These are phyloP conservation scores for Saccharomycopsis guyanensis DNA, from an alignment of 805 yeast genomes.

Conservation along the genomic window DNA sequence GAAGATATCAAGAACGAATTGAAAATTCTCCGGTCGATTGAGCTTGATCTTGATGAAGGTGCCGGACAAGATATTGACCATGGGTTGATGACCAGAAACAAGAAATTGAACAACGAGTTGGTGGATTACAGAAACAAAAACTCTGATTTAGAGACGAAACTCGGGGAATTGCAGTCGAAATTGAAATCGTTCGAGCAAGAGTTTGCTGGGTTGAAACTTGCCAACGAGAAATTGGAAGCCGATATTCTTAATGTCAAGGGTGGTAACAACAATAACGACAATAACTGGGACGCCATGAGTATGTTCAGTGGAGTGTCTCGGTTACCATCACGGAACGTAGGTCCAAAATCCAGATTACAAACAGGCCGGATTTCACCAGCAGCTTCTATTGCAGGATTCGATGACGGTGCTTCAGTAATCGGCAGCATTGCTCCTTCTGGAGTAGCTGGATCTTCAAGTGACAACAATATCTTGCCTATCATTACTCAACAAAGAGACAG, in stretches of 20 bases:
- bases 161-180: slow-evolving; percentile 34
- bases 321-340: slow-evolving; percentile 29
- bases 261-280: slow-evolving; percentile 31
- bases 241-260: slow-evolving; percentile 61
- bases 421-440: slow-evolving; percentile 6
- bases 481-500: slow-evolving; percentile 94
- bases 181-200: slow-evolving; percentile 31
- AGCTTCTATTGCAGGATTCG: slow-evolving; percentile 27
- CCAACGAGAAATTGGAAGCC: slow-evolving; percentile 60
- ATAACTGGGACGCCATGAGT: slow-evolving; percentile 55
- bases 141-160: slow-evolving; percentile 36
- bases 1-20: slow-evolving; percentile 76
- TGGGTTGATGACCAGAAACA: slow-evolving; percentile 63
- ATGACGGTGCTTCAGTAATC: slow-evolving; percentile 11
- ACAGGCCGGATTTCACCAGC: slow-evolving; percentile 35
- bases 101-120: slow-evolving; percentile 61
- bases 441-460: slow-evolving; percentile 22
- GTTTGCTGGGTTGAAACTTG: slow-evolving; percentile 33
- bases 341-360: slow-evolving; percentile 38
- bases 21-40: slow-evolving; percentile 61
- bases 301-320: slow-evolving; percentile 53
- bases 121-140: slow-evolving; percentile 57
- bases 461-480: slow-evolving; percentile 59
- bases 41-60: slow-evolving; percentile 48
- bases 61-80: slow-evolving; percentile 37